Conservation (phyloP, 73 alveolate species). For the Tetrahymena thermophila region DNA sequence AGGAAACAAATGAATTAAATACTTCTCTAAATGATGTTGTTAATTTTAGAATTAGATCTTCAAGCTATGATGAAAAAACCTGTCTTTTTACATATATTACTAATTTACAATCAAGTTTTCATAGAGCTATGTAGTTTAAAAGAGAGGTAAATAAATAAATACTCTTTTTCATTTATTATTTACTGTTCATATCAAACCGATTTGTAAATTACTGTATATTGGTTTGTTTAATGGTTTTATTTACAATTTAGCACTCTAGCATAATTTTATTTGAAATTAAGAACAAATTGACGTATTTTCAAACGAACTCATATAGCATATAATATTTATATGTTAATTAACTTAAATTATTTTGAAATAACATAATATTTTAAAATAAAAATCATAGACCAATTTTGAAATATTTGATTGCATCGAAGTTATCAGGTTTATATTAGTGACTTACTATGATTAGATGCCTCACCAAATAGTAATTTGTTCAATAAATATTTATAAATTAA, state of each 20-base stretch:
- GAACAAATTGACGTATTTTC: background rate
- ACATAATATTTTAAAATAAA: background rate
- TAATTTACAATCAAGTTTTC: background rate
- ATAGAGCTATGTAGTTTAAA: background rate
- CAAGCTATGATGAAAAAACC: background rate
- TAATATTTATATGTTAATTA: no score
- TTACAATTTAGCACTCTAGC: background rate
- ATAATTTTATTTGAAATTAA: no score
- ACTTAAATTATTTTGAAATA: background rate
- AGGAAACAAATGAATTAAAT: background rate
- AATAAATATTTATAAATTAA: background rate
- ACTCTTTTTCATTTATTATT: background rate
- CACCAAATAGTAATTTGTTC: background rate
- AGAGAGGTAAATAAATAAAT: background rate
- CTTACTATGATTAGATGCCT: background rate
- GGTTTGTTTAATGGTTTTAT: no score
- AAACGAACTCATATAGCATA: background rate
- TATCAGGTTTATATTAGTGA: background rate
- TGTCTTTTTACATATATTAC: background rate
- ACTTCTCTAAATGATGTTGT: background rate
- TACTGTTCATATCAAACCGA: no score
- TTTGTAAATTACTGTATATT: no score
- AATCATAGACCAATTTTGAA: background rate
- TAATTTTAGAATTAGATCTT: background rate
- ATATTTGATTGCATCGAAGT: background rate